A percentile compares a stretch with the other conserved stretches of the same genome.
These are phyloP conservation scores for Candida silvicultrix DNA, from an alignment of 805 yeast species.

Conservation along the genomic window DNA sequence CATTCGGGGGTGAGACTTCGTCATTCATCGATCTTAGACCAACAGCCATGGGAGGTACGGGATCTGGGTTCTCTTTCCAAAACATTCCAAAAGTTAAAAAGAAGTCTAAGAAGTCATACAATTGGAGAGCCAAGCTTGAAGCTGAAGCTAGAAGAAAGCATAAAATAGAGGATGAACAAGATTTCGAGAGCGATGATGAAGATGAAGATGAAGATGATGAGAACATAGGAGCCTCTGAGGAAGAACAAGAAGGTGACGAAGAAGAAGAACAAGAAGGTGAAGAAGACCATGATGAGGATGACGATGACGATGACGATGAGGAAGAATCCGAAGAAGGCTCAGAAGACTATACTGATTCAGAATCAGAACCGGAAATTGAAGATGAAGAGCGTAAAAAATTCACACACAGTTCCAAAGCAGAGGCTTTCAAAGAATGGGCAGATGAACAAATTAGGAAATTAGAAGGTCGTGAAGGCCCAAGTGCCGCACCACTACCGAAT, in stretches of 20 bases:
- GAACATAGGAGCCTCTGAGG: conserved; percentile 18
- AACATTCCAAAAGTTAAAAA: conserved; percentile 41
- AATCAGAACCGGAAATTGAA: conserved; percentile 17
- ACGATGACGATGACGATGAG: conserved; percentile 26
- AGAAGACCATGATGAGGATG: conserved; percentile 18
- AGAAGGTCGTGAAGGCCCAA: conserved; percentile 52
- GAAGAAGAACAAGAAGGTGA: conserved; percentile 19
- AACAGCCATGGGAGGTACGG: conserved; percentile 48
- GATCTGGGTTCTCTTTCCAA: conserved; percentile 65
- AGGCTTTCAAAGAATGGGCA: conserved; percentile 86
- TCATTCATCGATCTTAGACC: conserved; percentile 72
- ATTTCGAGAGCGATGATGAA: conserved; percentile 38
- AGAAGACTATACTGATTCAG: conserved; percentile 25
- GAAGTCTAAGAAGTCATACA: conserved; percentile 51
- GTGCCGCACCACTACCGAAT: conserved; percentile 30
- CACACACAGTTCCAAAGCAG: conserved; percentile 43
- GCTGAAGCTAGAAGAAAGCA: conserved; percentile 36
- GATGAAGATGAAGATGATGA: conserved; percentile 17
- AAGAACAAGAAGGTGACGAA: conserved; percentile 23
- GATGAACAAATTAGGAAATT: conserved; percentile 58
- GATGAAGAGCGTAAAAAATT: conserved; percentile 29
- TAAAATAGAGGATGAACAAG: conserved; percentile 52
- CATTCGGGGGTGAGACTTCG: conserved; percentile 19
- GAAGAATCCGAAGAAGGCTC: conserved; percentile 28
- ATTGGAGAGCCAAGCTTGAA: conserved; percentile 64